Evolutionary conservation across 495 filamentous ascomycete genomes (phyloP), one percentile per base, ranked within the genome.

Genomic region (Trichoderma asperelloides): DNA sequence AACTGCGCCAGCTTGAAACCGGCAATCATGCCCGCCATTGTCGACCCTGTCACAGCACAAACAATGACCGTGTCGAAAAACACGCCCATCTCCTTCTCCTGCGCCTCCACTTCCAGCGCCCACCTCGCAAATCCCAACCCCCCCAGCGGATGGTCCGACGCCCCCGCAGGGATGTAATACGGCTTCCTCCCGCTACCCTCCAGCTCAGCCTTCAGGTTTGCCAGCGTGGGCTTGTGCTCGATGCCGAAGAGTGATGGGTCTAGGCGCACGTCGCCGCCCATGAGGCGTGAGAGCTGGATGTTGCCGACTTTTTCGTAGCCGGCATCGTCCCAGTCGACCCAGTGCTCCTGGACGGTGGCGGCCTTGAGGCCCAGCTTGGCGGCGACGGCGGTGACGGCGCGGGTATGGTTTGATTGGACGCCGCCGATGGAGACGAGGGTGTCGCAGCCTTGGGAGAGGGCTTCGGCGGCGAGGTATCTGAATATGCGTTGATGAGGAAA

Each of bases 161-260:
- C 86, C 1, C 87, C 86, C 0, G 86, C 85, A 1, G 87, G 87
- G 60, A 89, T 88, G 70, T 84, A 88, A 65, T 89, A 90, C 7
- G 86, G 84, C 69, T 78, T 83, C 23, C 78, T 79, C 0, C 87
- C 87, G 0, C 68, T 60, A 0, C 67, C 73, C 7, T 68, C 69
- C 18, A 83, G 77, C 70, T 85, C 80, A n/a, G 80, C 69, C 63
- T 79, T 74, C 0, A 87, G 76, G 1, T 71, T 68, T 39, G 73
- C 72, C 11, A 85, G 78, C 0, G 83, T 86, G 3, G 69, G 70
- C 72, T 88, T 88, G 70, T 87, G 85, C 73, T 82, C 82, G 66
- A 88, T 88, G 15, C 85, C 85, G 66, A 87, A 88, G 1, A 68
- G 68, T 0, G 79, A 80, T 9, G 76, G 75, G 62, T 83, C 81